Percentiles rank a stretch among this genome's conserved stretches.
Evolutionary conservation across 208 protist genomes (phyloP).

Genomic region (Angomonas desouzai): DNA sequence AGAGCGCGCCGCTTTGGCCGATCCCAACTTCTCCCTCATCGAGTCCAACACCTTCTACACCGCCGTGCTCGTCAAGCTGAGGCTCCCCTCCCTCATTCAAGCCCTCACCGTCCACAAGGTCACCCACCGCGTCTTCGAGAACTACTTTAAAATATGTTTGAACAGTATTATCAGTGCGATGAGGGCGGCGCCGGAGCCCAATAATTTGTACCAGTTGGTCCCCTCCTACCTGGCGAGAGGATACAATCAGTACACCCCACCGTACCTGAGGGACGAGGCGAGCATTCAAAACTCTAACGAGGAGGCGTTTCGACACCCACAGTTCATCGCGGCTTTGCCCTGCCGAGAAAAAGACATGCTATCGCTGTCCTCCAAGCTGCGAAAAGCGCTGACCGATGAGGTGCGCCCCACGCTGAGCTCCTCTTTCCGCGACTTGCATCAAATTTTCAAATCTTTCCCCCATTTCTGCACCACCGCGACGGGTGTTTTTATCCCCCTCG

Average conservation of each 20-base stretch:
- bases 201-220: conserved; percentile 6
- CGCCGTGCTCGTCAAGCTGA: conserved; percentile 23
- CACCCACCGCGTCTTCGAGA: conserved; percentile 42
- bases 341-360: neutral
- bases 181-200: conserved; percentile 24
- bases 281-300: neutral
- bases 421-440: neutral
- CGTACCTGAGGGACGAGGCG: neutral
- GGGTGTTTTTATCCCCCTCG: neutral
- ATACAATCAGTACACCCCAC: conserved; percentile 5
- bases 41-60: neutral
- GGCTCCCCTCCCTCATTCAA: conserved; percentile 60
- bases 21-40: neutral
- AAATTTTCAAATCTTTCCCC: neutral
- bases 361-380: neutral
- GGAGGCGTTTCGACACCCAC: conserved; percentile 4
- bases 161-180: conserved; percentile 30
- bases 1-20: neutral
- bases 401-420: neutral
- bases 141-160: conserved; percentile 27
- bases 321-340: neutral
- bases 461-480: neutral
- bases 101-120: conserved; percentile 79
- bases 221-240: neutral
- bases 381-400: neutral